Evolutionary conservation across 257 asterid species (phyloP).

Genomic region (Ilex aquifolium): DNA sequence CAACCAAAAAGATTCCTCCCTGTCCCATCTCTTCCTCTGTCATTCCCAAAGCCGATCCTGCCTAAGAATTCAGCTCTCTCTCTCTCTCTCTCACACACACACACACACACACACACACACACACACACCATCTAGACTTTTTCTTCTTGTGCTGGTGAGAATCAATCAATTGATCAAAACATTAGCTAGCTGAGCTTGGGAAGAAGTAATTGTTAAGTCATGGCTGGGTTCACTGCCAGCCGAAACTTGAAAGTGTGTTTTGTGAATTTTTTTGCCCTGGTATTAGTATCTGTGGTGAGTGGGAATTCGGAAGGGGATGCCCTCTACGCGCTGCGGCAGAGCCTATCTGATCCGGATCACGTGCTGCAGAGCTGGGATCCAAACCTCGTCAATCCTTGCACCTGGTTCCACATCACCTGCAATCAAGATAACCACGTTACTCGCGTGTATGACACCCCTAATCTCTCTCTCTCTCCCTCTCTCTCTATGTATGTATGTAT

Average conservation of each 20-base stretch:
- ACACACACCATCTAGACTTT: no score
- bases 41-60: background rate
- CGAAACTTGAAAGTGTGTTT: no score
- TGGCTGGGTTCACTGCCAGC: background rate
- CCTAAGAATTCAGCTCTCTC: background rate
- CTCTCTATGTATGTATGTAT: no score
- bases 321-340: slow-evolving; percentile 64
- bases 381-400: slow-evolving; percentile 76
- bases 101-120: no score
- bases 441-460: background rate
- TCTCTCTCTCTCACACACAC: no score
- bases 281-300: background rate
- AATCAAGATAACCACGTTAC: slow-evolving; percentile 24
- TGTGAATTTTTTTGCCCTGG: background rate
- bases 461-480: background rate
- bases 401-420: slow-evolving; percentile 74
- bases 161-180: no score
- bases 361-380: slow-evolving; percentile 93
- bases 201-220: background rate
- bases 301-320: slow-evolving; percentile 79
- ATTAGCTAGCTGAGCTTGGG: no score
- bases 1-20: background rate
- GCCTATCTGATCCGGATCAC: slow-evolving; percentile 67
- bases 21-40: background rate
- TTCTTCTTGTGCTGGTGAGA: no score